phyloP scores from a whole-genome alignment of 73 alveolate species.

The Symbiodinium pilosum region DNA sequence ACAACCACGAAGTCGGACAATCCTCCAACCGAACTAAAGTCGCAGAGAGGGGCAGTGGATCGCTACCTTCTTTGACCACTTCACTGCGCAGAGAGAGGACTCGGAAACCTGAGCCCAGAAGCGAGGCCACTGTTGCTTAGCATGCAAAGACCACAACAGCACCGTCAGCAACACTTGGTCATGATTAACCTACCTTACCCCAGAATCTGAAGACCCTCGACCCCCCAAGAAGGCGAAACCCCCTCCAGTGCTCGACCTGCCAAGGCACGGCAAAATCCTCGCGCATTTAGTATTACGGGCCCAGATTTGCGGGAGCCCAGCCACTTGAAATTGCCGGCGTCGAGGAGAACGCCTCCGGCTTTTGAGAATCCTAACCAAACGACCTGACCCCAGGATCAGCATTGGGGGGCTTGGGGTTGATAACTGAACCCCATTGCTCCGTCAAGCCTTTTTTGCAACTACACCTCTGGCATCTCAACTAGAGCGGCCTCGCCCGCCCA shows the following conservation, averaged over 20 bases:
- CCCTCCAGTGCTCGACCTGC: background rate
- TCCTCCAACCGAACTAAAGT: background rate
- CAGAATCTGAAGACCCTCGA: too few relatives aligned
- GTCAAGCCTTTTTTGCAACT: too few relatives aligned
- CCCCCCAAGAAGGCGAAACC: too few relatives aligned
- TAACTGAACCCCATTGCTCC: too few relatives aligned
- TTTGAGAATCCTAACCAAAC: background rate
- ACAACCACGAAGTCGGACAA: background rate
- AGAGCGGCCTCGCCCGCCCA: constrained; percentile 77
- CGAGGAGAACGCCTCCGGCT: constrained; percentile 33
- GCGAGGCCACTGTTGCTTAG: too few relatives aligned
- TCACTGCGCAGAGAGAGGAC: constrained; percentile 44
- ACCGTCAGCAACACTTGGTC: too few relatives aligned
- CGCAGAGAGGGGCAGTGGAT: constrained; percentile 10
- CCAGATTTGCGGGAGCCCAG: constrained; percentile 11
- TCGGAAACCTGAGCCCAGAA: constrained; percentile 83
- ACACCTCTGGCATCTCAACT: too few relatives aligned
- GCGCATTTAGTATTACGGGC: constrained; percentile 48
- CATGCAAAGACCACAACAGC: too few relatives aligned
- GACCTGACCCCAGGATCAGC: too few relatives aligned
- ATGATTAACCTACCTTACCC: too few relatives aligned
- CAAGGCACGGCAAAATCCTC: constrained; percentile 34
- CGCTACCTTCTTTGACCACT: constrained; percentile 45
- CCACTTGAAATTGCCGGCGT: constrained; percentile 56
- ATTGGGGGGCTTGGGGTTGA: too few relatives aligned